Evolutionary conservation across 495 filamentous ascomycete genomes (phyloP), one percentile per base, ranked within the genome.

Genomic region (Podospora anserina): DNA sequence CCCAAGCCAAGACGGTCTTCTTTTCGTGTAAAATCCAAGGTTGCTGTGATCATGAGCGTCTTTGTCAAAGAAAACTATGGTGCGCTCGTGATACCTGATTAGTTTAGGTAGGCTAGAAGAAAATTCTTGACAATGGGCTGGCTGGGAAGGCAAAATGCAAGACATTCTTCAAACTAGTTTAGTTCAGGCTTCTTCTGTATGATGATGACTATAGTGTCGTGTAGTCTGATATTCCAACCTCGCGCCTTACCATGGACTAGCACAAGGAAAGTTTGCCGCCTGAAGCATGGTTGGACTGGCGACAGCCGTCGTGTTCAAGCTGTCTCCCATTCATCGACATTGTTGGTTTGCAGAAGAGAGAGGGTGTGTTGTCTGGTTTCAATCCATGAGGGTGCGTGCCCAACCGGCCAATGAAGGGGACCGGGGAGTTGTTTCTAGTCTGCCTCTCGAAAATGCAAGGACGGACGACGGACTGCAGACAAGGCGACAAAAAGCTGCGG

Each of bases 361-460:
- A 61, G 27, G 20, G 23, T 30, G 26, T 32, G 26, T 28, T 61
- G 23, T 28, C 11, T 26, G 59, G 59, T 61, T 30, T 30, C 27
- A 32, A 61, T 13, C 30, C 30, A 32, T 32, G 4, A 7, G 30
- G 7, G 9, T 5, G 26, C 16, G 59, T 61, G 30, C 7, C 3
- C 30, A 30, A 30, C 56, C 23, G n/a, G 19, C 56, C 19, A 27
- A 58, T 58, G 56, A 28, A 28, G 27, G 59, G 7, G 61, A 44
- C 34, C 18, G 28, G 27, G 30, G 19, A 19, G 2, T 63, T 63
- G 61, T 63, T 63, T 27, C 23, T 30, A 32, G 23, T 63, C 34
- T 63, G 15, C 19, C 61, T 32, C 55, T 20, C 55, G n/a, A 58
- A 58, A 19, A 58, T 20, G 23, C 55, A 58, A 58, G 55, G 55